Evolutionary conservation across 2,329 filamentous ascomycete species (phyloP).

Genomic region (Alternaria ventricosa): DNA sequence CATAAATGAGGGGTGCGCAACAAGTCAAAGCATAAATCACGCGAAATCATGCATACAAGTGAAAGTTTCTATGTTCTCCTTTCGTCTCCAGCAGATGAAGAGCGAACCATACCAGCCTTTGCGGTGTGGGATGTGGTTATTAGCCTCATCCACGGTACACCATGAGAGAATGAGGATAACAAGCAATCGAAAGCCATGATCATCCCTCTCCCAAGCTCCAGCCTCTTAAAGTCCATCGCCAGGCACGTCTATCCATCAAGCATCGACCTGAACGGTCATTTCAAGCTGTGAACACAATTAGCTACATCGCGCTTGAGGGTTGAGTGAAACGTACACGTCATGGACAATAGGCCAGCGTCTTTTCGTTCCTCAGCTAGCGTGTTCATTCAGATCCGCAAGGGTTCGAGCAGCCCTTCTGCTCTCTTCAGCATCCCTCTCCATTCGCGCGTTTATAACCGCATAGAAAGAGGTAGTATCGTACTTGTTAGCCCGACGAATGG

Average conservation of each 20-base stretch:
- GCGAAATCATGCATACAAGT: not conserved
- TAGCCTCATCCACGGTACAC: not conserved
- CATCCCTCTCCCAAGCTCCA: not conserved
- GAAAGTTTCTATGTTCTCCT: not conserved
- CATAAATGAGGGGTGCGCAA: not conserved
- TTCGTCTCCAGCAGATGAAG: not conserved
- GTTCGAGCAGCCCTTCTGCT: not conserved
- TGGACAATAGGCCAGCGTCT: not conserved
- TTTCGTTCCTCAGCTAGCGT: not conserved
- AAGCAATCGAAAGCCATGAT: not conserved
- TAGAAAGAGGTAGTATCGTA: constrained; percentile 12
- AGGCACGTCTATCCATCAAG: not conserved
- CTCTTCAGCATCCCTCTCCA: not conserved
- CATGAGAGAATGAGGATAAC: not conserved
- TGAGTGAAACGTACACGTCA: not conserved
- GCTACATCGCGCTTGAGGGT: not conserved
- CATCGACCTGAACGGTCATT: not conserved
- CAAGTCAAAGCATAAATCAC: not conserved
- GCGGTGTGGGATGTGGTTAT: not conserved
- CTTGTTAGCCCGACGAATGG: constrained; percentile 5
- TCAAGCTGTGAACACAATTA: not conserved
- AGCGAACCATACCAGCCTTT: not conserved
- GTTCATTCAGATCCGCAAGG: not conserved
- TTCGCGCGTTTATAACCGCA: constrained; percentile 8
- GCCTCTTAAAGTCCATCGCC: not conserved